These are phyloP conservation scores for Naegleria fowleri DNA, from an alignment of 208 protist species.

Conservation along the genomic window DNA sequence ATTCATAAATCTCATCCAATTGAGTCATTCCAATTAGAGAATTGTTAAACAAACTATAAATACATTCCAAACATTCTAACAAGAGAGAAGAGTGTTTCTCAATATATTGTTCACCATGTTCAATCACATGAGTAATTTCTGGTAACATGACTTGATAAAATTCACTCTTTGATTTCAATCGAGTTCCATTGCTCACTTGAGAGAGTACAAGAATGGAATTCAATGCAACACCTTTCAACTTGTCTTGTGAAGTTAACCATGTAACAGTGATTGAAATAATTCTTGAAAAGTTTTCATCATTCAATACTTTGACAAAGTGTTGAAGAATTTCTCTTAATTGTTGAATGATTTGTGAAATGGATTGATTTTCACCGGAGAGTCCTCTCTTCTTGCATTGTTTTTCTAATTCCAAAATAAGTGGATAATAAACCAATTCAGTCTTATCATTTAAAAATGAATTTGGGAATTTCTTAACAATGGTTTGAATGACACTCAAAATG, in stretches of 20 bases:
- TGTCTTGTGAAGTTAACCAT: neutral
- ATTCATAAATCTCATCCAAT: neutral
- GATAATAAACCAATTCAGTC: neutral
- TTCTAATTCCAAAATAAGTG: neutral
- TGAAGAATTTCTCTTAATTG: neutral
- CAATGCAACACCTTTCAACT: neutral
- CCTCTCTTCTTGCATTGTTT: neutral
- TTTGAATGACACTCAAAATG: neutral
- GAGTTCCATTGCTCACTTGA: neutral
- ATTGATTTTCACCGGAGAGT: neutral
- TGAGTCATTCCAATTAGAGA: neutral
- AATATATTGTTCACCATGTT: neutral
- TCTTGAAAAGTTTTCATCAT: neutral
- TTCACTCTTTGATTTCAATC: neutral
- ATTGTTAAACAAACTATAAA: neutral
- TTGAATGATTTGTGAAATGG: neutral
- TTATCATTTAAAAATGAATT: neutral
- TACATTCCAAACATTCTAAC: neutral
- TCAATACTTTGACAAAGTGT: neutral
- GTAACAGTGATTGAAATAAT: neutral
- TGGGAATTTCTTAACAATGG: neutral
- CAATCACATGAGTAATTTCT: neutral
- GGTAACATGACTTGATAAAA: neutral
- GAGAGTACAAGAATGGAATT: neutral
- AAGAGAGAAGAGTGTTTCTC: neutral